Evolutionary conservation across 2,329 filamentous ascomycete species (phyloP).

Genomic region (Emydomyces testavorans): DNA sequence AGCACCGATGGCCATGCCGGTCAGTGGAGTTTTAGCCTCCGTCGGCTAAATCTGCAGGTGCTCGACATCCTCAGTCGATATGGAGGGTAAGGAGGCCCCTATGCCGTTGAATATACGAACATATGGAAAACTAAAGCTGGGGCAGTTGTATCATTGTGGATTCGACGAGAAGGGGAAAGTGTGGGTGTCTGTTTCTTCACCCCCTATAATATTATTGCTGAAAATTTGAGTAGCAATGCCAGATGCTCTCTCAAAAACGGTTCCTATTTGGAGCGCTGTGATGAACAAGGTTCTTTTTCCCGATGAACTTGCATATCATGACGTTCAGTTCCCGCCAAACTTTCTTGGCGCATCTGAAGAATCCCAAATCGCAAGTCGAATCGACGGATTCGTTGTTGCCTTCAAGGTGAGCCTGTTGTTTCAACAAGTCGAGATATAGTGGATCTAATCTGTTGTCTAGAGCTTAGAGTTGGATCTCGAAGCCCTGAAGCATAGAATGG

Average conservation of each 20-base stretch:
- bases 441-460: conserved; percentile 30
- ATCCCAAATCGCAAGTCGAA: conserved; percentile 57
- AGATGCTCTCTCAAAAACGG: conserved; percentile 83
- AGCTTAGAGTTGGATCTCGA: conserved; percentile 51
- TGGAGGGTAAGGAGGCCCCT: conserved; percentile 47
- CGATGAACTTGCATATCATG: conserved; percentile 35
- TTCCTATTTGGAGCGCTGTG: conserved; percentile 87
- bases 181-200: conserved; percentile 35
- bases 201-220: background rate
- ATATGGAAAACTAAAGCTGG: conserved; percentile 33
- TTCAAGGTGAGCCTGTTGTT: conserved; percentile 31
- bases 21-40: conserved; percentile 79
- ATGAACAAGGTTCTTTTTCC: conserved; percentile 72
- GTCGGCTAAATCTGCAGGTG: conserved; percentile 75
- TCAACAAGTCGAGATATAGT: background rate
- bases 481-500: conserved; percentile 45
- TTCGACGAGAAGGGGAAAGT: conserved; percentile 82
- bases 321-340: conserved; percentile 59
- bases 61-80: conserved; percentile 53
- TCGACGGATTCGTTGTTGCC: conserved; percentile 46
- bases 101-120: background rate
- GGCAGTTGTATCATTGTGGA: conserved; percentile 64
- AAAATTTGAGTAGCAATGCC: conserved; percentile 55
- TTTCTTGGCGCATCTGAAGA: conserved; percentile 65
- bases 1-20: conserved; percentile 89